Percentiles rank a stretch among this genome's conserved stretches.
These are phyloP conservation scores for Quercus mongolica DNA, from an alignment of 306 rosid species.

Conservation along the genomic window DNA sequence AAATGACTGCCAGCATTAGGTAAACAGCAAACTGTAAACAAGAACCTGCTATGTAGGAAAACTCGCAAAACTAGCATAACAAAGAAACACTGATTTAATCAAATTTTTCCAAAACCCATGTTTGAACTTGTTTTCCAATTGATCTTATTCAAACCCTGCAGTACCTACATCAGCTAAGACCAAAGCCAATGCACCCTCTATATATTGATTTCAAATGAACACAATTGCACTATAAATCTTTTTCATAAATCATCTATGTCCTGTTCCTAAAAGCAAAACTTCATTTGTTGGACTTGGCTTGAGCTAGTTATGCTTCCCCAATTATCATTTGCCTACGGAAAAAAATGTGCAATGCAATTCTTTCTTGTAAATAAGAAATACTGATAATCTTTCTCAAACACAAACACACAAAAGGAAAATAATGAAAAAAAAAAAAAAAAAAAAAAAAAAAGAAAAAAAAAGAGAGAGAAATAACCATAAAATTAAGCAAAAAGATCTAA, in stretches of 20 bases:
- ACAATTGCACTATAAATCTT: slow-evolving; percentile 10
- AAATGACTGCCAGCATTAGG: background rate
- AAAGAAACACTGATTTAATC: background rate
- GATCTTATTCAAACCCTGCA: background rate
- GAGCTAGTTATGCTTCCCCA: slow-evolving; percentile 10
- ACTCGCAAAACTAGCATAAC: background rate
- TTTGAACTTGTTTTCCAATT: background rate
- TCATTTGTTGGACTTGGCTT: background rate
- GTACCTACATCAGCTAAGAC: background rate
- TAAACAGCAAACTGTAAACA: background rate
- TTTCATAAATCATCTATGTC: background rate
- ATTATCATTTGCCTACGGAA: background rate
- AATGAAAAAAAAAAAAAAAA: background rate
- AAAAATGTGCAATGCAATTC: background rate
- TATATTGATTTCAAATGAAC: background rate
- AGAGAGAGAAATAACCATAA: background rate
- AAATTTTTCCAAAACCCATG: background rate
- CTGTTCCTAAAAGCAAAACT: background rate
- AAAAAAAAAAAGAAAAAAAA: background rate
- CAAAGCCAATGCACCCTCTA: background rate
- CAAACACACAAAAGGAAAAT: background rate
- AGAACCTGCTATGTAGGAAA: background rate
- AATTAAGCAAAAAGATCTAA: background rate
- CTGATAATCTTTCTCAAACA: background rate
- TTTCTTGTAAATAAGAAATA: background rate